A percentile compares a stretch with the other conserved stretches of the same genome.
These are phyloP conservation scores for Myriosclerotinia scirpicola DNA, from an alignment of 2,329 filamentous ascomycete genomes.

Conservation along the genomic window DNA sequence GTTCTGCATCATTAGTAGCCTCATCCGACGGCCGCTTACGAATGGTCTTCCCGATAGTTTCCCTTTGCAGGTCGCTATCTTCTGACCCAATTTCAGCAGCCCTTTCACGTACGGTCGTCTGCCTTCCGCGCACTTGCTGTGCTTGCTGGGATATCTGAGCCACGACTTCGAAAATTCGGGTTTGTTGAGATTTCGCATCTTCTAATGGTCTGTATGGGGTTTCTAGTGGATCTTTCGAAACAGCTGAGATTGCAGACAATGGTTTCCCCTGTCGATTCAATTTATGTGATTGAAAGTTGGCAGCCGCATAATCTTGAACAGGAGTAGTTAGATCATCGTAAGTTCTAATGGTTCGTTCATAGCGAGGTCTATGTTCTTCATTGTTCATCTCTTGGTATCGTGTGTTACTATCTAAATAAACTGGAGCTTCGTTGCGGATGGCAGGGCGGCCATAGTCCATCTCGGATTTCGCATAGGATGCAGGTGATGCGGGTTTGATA, in stretches of 20 bases:
- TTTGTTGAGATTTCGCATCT: slow-evolving; percentile 31
- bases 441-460: slow-evolving; percentile 29
- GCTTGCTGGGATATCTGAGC: slow-evolving; percentile 38
- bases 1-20: slow-evolving; percentile 42
- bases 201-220: slow-evolving; percentile 25
- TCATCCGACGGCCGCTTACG: slow-evolving; percentile 31
- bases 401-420: slow-evolving; percentile 26
- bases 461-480: slow-evolving; percentile 21
- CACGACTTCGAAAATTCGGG: slow-evolving; percentile 35
- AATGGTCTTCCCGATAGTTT: slow-evolving; percentile 21
- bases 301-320: slow-evolving; percentile 25
- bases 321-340: slow-evolving; percentile 30
- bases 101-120: slow-evolving; percentile 28
- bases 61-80: slow-evolving; percentile 42
- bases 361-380: slow-evolving; percentile 29
- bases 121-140: slow-evolving; percentile 31
- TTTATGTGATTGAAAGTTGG: slow-evolving; percentile 29
- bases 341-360: slow-evolving; percentile 24
- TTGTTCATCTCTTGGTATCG: slow-evolving; percentile 31
- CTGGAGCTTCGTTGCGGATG: slow-evolving; percentile 29
- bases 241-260: background rate
- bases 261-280: slow-evolving; percentile 27
- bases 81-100: slow-evolving; percentile 41
- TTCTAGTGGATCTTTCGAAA: slow-evolving; percentile 9
- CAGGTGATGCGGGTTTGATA: background rate